Conservation (phyloP, 371 early-diverging fungal species). For the Mortierella sp. region DNA sequence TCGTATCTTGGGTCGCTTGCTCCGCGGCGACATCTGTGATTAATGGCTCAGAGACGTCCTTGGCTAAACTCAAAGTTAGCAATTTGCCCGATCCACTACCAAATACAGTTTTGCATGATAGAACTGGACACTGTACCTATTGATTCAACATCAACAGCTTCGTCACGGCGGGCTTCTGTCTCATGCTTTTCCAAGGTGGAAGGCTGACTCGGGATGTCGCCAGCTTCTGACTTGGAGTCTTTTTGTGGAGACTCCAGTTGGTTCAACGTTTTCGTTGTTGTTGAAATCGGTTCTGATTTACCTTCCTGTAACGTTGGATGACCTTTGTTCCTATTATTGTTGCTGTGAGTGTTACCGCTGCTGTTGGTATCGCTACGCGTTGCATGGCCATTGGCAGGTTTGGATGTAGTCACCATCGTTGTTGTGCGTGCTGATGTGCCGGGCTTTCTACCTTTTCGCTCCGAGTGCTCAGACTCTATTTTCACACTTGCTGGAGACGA, state of each 20-base stretch:
- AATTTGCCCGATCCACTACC: too few species aligned
- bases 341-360: conserved; percentile 4
- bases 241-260: conserved; percentile 18
- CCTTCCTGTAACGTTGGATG: neutral
- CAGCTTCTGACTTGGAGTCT: conserved; percentile 20
- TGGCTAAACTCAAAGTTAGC: conserved; percentile 17
- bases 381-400: neutral
- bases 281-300: neutral
- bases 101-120: too few species aligned
- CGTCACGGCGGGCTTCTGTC: conserved; percentile 8
- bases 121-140: conserved; percentile 4
- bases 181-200: conserved; percentile 9
- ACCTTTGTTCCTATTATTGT: neutral
- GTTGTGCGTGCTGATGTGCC: neutral
- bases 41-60: conserved; percentile 10
- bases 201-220: conserved; percentile 4
- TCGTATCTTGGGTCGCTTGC: conserved; percentile 1
- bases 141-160: conserved; percentile 22
- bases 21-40: conserved; percentile 9
- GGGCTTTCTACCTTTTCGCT: neutral
- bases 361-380: conserved; percentile 10
- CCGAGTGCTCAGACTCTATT: neutral
- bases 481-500: neutral
- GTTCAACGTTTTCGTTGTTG: neutral
- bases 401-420: neutral